Base-by-base conservation (phyloP, 306 rosid species). In the Fagus crenata region DNA sequence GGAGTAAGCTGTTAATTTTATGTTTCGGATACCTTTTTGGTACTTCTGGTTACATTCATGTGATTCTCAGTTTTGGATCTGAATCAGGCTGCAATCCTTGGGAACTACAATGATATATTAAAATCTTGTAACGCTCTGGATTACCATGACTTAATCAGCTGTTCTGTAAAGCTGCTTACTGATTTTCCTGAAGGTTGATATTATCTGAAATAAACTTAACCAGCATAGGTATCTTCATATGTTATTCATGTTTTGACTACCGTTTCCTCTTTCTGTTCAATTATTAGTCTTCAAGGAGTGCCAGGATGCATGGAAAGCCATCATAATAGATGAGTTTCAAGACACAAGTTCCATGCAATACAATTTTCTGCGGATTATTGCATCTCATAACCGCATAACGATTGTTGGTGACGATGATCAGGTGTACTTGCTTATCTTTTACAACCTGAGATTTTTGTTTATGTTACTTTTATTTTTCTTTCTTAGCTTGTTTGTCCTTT, bases 401-500 rank as follows among this genome's bases (percentile, higher is more conserved):
- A 89, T 94, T 85, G 96, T 94, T 82, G 98, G 98, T 76, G 98
- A 94, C 35, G 98, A 94, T 49, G 98, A 94, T 83, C 98, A 94
- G 90, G 98, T 84, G 71, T 75, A 79, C 28, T 70, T 68, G 33
- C 51, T 22, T 60, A 67, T 77, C 31, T 73, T 79, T 63, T 55
- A 68, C 36, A 41, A 31, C 58, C 41, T 75, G 77, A 73, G 65
- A 32, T 2, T 49, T n/a, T 37, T 65, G 51, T 75, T 51, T 53
- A 55, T 68, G 46, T 75, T 61, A 9, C 40, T 73, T 75, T 58
- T 81, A 11, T 80, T 78, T 40, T 64, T 75, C n/a, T 76, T 67
- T 22, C 28, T 22, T 22, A 46, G 2, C 14, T 46, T 46, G 51
- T 9, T 46, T 46, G 51, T 46, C 14, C 51, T 46, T 71, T 51